Percentiles rank a stretch among this genome's conserved stretches.
These are phyloP conservation scores for Urostyla sp. DNA, from an alignment of 73 alveolate species.

Conservation along the genomic window DNA sequence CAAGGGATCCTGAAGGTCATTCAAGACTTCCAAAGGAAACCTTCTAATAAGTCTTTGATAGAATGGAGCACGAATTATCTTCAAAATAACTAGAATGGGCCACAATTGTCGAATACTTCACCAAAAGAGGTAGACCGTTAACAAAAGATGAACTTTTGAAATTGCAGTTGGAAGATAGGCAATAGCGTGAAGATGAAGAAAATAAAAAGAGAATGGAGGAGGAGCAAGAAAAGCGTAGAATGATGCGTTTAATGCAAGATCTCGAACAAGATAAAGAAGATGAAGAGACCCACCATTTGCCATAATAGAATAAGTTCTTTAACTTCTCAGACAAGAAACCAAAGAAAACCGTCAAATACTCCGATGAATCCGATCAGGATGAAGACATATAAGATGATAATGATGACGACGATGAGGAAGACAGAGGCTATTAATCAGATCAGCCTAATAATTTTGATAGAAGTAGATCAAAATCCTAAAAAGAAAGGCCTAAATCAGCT, in stretches of 20 bases:
- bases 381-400: not conserved
- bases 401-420: not conserved
- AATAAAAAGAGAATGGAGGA: slow-evolving; percentile 2
- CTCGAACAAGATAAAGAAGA: slow-evolving; percentile 29
- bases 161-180: slow-evolving; percentile 41
- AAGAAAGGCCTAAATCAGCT: slow-evolving; percentile 2
- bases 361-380: slow-evolving; percentile 4
- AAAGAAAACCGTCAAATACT: not conserved
- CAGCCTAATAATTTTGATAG: slow-evolving; percentile 19
- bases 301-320: not conserved
- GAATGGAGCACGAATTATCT: slow-evolving; percentile 76
- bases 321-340: not conserved
- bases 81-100: slow-evolving; percentile 75
- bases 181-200: slow-evolving; percentile 50
- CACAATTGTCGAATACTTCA: slow-evolving; percentile 77
- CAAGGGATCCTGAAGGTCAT: slow-evolving; percentile 70
- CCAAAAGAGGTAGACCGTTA: slow-evolving; percentile 87
- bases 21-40: slow-evolving; percentile 76
- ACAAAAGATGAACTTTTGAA: slow-evolving; percentile 66
- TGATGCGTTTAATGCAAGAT: slow-evolving; percentile 42
- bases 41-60: slow-evolving; percentile 70
- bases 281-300: slow-evolving; percentile 19
- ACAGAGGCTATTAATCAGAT: slow-evolving; percentile 29
- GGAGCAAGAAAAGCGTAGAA: slow-evolving; percentile 51
- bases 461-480: not conserved